Evolutionary conservation across 768 basidiomycete genomes (phyloP), one percentile per base, ranked within the genome.

Genomic region (Pholiota conissans): DNA sequence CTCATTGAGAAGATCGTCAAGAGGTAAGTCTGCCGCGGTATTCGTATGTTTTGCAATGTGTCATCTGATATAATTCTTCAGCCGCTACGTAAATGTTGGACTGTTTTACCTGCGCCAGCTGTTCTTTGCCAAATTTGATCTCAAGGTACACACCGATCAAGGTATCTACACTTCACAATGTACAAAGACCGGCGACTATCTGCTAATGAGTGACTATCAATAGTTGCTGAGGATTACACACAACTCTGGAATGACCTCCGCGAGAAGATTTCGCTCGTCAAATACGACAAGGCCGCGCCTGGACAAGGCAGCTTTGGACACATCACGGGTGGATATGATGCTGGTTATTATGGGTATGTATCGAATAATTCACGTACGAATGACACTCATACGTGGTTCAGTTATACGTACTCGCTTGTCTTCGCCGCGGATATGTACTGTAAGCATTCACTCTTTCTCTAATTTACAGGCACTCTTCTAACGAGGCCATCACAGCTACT

Each of bases 41-140:
- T 47, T 54, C 7, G 13, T 6, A 32, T n/a, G 1, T 49, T 8
- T 22, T 9, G 14, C 8, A 14, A 18, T 29, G 27, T 26, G 27
- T 22, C 14, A 52, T 18, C 22, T 13, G 35, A 11, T 32, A 40
- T 55, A 18, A 9, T 5, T 22, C 13, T 20, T 13, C 55, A 86
- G 85, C 61, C 85, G 86, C 60, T 91, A 92, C 59, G 87, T 90
- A 59, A 92, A 93, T 56, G 82, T 90, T 37, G 93, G 93, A 8
- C 72, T 95, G 29, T 90, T 85, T 71, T 90, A 89, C 71, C 79
- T 92, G 10, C 84, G 90, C 26, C 93, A 95, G 67, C 74, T 94
- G 5, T 94, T 93, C 80, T 92, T 91, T 65, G 91, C 86, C 59
- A 84, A 84, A 63, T 91, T 85, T 62, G 90, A 92, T 69, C 79